Base-by-base conservation (phyloP, 805 yeast genomes). In the Ogataea methylovora region DNA sequence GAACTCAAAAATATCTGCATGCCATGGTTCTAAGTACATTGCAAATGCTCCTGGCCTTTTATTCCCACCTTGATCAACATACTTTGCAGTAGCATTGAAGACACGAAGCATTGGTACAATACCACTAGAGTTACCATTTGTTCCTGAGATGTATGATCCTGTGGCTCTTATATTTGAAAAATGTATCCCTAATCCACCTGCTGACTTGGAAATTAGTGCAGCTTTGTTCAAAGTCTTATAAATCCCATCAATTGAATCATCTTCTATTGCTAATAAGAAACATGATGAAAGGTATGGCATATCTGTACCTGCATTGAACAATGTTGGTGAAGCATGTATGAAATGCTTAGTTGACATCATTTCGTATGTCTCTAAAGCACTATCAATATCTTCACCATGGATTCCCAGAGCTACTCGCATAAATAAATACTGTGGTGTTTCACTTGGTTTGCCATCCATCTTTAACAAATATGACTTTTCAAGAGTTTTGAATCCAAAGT, bases 1-100 rank as follows among this genome's bases (percentile, higher is more conserved):
- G 50, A 90, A 81, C 39, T 84, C 95, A 56, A 85, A 82, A 24
- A 90, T 70, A 50, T 90, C 98, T 9, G 83, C 74, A 55, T 90
- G 98, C 98, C 98, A 90, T 36, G 98, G 97, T 62, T 90, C 98
- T 24, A 90, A 58, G 60, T 88, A 90, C 24, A 87, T 62, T 24
- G 96, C 95, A 60, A 90, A 84, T 3, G 98, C 98, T 42, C 97
- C 97, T 0, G 98, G 98, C 51, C 98, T 71, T 61, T 88, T 88
- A 63, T 90, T 90, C 36, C 97, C 97, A 42, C 98, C 98, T 68
- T 90, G 98, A 51, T 90, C 97, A 27, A 90, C 97, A 52, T 88
- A 90, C 48, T 96, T 75, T 14, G 98, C 97, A 18, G 97, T 87
- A 61, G 86, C 83, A 66, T 90, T 90, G 65, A 79, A 90, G 8